A percentile compares a stretch with the other conserved stretches of the same genome.
These are phyloP conservation scores for Fraxinus paxiana DNA, from an alignment of 305 asterid genomes.

Conservation along the genomic window DNA sequence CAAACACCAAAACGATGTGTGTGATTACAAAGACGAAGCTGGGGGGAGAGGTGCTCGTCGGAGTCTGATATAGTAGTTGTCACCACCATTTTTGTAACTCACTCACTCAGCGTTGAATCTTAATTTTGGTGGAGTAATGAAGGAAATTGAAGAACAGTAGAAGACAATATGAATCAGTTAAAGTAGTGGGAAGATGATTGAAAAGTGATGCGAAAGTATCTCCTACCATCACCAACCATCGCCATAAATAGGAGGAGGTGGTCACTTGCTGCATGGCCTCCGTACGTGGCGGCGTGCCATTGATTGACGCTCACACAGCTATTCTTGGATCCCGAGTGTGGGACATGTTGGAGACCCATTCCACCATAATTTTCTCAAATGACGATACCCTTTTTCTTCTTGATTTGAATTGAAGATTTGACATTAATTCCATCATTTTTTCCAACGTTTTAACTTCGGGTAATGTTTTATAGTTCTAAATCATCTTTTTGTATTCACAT, in stretches of 20 bases:
- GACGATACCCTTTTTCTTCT: not conserved
- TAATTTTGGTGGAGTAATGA: not conserved
- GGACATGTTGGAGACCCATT: not conserved
- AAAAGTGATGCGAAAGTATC: not conserved
- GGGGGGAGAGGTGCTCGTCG: constrained; percentile 53
- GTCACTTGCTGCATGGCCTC: not conserved
- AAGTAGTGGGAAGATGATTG: not conserved
- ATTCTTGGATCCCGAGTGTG: not conserved
- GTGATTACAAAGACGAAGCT: constrained; percentile 26
- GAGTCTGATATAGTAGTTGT: constrained; percentile 37
- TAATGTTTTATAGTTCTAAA: not conserved
- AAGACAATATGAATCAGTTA: not conserved
- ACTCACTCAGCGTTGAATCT: not conserved
- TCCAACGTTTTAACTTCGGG: not conserved
- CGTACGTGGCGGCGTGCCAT: not conserved
- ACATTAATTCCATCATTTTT: not conserved
- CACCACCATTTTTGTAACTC: constrained; percentile 34
- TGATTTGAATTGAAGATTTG: not conserved
- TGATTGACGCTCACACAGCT: not conserved
- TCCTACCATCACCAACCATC: no score
- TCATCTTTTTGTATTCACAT: not conserved
- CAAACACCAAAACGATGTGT: not conserved
- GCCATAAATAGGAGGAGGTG: not conserved
- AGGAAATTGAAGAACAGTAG: not conserved
- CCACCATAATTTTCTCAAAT: not conserved